These are phyloP conservation scores for Trichoderma atroviride DNA, from an alignment of 2,329 filamentous ascomycete species.

Conservation along the genomic window DNA sequence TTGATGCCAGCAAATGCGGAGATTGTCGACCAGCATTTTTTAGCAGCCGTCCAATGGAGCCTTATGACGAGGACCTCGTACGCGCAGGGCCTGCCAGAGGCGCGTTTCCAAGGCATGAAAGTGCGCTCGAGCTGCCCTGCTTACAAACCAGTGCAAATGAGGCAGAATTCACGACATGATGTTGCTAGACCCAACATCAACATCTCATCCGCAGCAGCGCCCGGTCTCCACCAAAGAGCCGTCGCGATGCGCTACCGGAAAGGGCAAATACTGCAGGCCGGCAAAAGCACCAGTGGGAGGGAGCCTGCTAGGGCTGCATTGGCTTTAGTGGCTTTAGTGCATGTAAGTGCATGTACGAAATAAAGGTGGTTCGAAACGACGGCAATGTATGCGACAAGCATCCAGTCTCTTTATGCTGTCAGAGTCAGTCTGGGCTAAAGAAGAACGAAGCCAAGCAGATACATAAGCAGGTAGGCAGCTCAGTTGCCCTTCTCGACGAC, in stretches of 20 bases:
- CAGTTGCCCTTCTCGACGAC: neutral
- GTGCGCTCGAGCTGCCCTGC: neutral
- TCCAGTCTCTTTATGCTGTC: neutral
- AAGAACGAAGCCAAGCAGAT: neutral
- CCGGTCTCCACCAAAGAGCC: conserved; percentile 7
- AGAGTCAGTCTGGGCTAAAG: neutral
- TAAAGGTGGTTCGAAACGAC: neutral
- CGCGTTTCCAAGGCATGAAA: neutral
- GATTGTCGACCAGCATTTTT: neutral
- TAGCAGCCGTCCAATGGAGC: neutral
- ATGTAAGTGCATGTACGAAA: neutral
- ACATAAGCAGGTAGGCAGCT: neutral
- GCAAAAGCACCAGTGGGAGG: neutral
- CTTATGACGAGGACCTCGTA: neutral
- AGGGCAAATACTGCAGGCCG: neutral
- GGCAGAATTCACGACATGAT: conserved; percentile 2
- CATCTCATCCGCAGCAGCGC: conserved; percentile 11
- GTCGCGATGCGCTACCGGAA: neutral
- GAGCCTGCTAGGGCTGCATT: neutral
- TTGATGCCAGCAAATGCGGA: neutral
- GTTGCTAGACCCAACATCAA: neutral
- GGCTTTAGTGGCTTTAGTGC: neutral
- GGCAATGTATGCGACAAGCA: neutral
- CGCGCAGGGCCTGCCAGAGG: neutral
- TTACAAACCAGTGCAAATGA: conserved; percentile 12